Evolutionary conservation across 192 early-diverging fungal species (phyloP).

Genomic region (Rhizophagus prolifer): DNA sequence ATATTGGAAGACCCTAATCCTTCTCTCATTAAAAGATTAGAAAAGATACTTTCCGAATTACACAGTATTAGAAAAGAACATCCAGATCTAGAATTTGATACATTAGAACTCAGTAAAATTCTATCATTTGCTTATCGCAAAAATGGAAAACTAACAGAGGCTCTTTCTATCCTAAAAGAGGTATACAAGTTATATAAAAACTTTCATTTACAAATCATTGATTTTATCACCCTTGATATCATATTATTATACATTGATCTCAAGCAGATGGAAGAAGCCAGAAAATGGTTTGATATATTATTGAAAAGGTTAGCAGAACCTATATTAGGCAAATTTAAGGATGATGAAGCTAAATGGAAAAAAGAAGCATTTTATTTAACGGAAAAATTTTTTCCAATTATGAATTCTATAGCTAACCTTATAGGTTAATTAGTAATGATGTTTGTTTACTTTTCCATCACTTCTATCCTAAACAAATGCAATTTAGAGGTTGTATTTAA

Average conservation of each 20-base stretch:
- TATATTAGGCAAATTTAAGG: not conserved
- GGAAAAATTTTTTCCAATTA: not conserved
- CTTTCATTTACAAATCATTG: fast-evolving
- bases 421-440: too few species aligned
- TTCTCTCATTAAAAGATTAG: not conserved
- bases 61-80: not conserved
- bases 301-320: not conserved
- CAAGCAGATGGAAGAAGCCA: not conserved
- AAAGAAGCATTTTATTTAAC: not conserved
- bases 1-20: not conserved
- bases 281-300: not conserved
- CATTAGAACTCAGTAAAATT: not conserved
- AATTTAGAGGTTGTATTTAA: too few species aligned
- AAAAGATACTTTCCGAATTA: not conserved
- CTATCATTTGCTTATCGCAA: not conserved
- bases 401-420: too few species aligned
- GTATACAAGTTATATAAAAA: not conserved
- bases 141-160: too few species aligned
- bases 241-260: not conserved
- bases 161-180: not conserved
- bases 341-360: not conserved
- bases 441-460: too few species aligned
- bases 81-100: not conserved
- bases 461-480: too few species aligned
- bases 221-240: not conserved